Conservation (phyloP, 305 asterid species). For the Fraxinus sp. region DNA sequence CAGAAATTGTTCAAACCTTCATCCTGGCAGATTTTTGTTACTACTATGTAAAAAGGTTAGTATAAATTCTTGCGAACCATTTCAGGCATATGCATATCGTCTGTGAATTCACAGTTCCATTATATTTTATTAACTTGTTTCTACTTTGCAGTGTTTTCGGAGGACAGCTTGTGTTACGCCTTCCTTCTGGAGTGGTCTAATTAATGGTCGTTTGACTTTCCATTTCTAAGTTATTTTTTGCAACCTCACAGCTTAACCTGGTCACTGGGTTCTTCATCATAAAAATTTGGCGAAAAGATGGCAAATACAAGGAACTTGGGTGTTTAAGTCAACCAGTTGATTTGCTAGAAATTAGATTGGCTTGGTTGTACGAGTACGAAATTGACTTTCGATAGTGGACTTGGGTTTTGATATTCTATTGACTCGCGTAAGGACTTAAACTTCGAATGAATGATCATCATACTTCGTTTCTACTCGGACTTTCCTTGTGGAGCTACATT, state of each 20-base stretch:
- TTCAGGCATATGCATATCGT: background rate
- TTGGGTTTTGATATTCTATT: background rate
- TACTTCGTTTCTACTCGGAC: background rate
- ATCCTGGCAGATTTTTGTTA: slow-evolving; percentile 69
- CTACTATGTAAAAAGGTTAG: slow-evolving; percentile 59
- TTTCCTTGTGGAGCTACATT: background rate
- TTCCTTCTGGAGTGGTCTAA: slow-evolving; percentile 34
- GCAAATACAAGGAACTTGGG: slow-evolving; percentile 3
- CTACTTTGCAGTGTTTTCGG: slow-evolving; percentile 34
- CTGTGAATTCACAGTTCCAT: background rate
- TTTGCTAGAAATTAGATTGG: slow-evolving; percentile 19
- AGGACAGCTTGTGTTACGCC: slow-evolving; percentile 32
- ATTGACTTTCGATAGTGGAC: slow-evolving; percentile 26
- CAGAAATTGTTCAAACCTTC: slow-evolving; percentile 64
- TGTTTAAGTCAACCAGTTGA: slow-evolving; percentile 12
- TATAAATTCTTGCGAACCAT: background rate
- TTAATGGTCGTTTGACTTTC: slow-evolving; percentile 1
- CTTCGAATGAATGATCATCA: slow-evolving; percentile 12
- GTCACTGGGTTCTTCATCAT: slow-evolving; percentile 23
- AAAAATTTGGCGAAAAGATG: slow-evolving; percentile 23
- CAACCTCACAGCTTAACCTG: background rate
- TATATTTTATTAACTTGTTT: background rate
- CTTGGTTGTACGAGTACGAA: slow-evolving; percentile 22
- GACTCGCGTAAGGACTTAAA: slow-evolving; percentile 8
- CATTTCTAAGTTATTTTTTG: background rate